phyloP scores from a whole-genome alignment of 2,329 filamentous ascomycete species.

The Emydomyces testavorans region DNA sequence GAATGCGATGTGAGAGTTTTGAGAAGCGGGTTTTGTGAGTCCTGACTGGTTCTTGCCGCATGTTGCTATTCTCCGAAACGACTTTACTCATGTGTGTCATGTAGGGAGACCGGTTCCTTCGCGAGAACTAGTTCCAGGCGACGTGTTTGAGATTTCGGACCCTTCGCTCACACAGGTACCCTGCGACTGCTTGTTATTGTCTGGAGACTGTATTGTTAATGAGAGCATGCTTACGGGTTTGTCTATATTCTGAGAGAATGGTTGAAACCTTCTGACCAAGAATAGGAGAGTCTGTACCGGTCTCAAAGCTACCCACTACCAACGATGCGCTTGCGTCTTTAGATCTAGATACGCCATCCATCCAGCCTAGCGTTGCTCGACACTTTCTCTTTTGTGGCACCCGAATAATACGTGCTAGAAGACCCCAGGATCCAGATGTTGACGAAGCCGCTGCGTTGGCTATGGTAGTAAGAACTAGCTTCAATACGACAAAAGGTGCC shows the following conservation, averaged over 20 bases:
- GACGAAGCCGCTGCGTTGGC: conserved; percentile 86
- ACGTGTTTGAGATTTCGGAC: conserved; percentile 94
- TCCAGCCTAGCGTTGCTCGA: conserved; percentile 70
- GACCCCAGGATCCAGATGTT: conserved; percentile 73
- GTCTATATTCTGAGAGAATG: conserved; percentile 10
- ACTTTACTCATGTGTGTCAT: neutral
- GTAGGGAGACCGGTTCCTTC: conserved; percentile 73
- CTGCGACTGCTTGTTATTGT: conserved; percentile 79
- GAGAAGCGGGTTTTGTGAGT: conserved; percentile 81
- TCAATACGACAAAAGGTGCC: conserved; percentile 94
- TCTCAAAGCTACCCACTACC: conserved; percentile 77
- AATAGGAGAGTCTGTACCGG: conserved; percentile 81
- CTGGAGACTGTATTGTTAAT: conserved; percentile 95
- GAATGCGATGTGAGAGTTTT: conserved; percentile 92
- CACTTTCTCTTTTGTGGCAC: conserved; percentile 93
- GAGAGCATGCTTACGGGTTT: conserved; percentile 89
- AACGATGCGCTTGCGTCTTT: conserved; percentile 67
- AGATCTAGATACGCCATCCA: conserved; percentile 66
- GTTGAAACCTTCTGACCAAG: conserved; percentile 17
- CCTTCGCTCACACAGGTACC: conserved; percentile 79
- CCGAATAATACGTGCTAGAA: conserved; percentile 80
- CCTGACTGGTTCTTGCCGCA: neutral
- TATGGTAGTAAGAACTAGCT: conserved; percentile 85
- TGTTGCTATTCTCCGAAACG: conserved; percentile 3
- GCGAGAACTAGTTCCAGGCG: conserved; percentile 80